Evolutionary conservation across 1,284 basidiomycete genomes (phyloP), one percentile per base, ranked within the genome.

Genomic region (Porodaedalea pini): DNA sequence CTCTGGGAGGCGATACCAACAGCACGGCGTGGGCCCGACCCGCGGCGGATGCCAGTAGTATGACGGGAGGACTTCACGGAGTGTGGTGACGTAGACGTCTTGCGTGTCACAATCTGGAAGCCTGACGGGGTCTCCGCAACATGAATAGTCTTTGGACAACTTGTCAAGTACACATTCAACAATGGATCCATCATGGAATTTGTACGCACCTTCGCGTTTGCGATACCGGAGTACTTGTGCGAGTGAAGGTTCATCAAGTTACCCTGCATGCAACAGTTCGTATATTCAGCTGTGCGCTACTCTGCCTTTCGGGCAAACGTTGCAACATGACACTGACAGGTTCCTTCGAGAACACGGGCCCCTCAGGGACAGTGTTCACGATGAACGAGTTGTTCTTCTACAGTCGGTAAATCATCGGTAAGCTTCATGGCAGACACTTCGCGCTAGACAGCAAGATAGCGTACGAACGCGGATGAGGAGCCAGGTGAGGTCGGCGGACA

Each of bases 401-500:
- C 10, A 43, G n/a, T 37, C 4, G 32, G 13, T 25, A 48, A 29
- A 54, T 19, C 6, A 25, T 3, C 25, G 25, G 13, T 54, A 39
- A 54, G 29, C 29, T 31, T 25, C 7, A 23, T n/a, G 29, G 32
- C 11, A 21, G 4, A n/a, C n/a, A n/a, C n/a, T n/a, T n/a, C n/a
- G n/a, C 19, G 36, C 13, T 10, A 11, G 23, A n/a, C 17, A 51
- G 40, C 25, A n/a, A 34, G 2, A 13, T 3, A 15, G 21, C 17
- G 51, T n/a, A 83, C 87, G 68, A 67, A 91, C 88, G 68, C 92
- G 90, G 74, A 94, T 72, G 65, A 94, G 87, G 71, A 92, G 85
- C 92, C 92, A 95, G 78, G 92, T 81, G 73, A 94, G 88, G 74
- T 94, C 92, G 76, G 73, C 68, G 66, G 88, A 89, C 86, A 89